Conservation (phyloP, 495 filamentous ascomycete species). For the Penicillium arizonense region DNA sequence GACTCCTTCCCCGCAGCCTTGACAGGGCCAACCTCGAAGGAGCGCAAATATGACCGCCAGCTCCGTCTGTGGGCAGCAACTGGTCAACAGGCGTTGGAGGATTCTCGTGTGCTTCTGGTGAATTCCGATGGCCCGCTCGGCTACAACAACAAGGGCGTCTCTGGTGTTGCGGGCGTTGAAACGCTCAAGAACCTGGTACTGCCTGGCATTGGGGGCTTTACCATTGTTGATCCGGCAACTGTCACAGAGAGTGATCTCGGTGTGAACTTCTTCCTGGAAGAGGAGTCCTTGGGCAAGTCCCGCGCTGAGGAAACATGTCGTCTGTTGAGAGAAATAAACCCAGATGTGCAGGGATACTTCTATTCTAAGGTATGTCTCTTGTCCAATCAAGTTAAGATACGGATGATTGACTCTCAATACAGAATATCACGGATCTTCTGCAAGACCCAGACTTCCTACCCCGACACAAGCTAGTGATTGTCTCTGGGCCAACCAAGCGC, state of each 20-base stretch:
- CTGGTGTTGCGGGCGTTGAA: constrained; percentile 84
- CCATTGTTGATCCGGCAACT: constrained; percentile 76
- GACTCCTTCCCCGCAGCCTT: constrained; percentile 38
- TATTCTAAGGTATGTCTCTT: constrained; percentile 41
- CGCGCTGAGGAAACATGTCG: constrained; percentile 75
- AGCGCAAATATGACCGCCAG: constrained; percentile 94
- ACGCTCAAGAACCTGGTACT: constrained; percentile 95
- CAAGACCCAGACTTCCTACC: constrained; percentile 45
- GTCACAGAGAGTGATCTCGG: constrained; percentile 84
- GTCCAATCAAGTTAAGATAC: background rate
- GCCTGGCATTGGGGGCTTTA: constrained; percentile 91
- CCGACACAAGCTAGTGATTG: constrained; percentile 71
- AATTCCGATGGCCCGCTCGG: constrained; percentile 59
- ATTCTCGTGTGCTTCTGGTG: constrained; percentile 82
- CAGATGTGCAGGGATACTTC: constrained; percentile 77
- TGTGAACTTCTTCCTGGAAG: constrained; percentile 94
- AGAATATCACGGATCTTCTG: constrained; percentile 41
- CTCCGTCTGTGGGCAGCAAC: constrained; percentile 92
- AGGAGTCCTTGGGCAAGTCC: constrained; percentile 71
- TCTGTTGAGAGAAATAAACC: constrained; percentile 85
- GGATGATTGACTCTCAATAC: constrained; percentile 9
- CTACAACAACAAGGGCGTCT: constrained; percentile 44
- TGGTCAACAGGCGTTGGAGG: constrained; percentile 87
- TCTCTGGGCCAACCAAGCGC: constrained; percentile 64
- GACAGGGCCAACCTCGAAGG: constrained; percentile 72